Evolutionary conservation across 768 basidiomycete species (phyloP).

Genomic region (Phanerodontia chrysosporium): DNA sequence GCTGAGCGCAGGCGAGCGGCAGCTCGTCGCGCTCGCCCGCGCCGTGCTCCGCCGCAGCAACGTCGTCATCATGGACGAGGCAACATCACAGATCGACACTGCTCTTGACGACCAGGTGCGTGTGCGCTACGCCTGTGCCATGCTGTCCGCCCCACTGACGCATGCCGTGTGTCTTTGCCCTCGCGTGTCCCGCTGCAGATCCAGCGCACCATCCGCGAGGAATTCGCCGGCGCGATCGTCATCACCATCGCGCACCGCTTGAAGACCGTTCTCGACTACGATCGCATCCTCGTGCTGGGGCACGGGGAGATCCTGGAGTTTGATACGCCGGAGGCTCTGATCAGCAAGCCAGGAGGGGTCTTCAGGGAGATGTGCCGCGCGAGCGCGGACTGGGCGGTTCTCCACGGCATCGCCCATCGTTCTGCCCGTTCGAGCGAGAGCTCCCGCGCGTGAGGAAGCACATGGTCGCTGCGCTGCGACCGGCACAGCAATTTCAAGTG

Average conservation of each 20-base stretch:
- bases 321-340: constrained; percentile 57
- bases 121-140: neutral
- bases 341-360: constrained; percentile 47
- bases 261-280: constrained; percentile 74
- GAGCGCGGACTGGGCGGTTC: constrained; percentile 34
- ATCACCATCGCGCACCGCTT: constrained; percentile 83
- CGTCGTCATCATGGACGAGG: constrained; percentile 73
- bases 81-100: constrained; percentile 73
- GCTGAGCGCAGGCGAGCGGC: constrained; percentile 74
- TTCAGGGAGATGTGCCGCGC: constrained; percentile 69
- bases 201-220: constrained; percentile 69
- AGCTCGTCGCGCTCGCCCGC: constrained; percentile 67
- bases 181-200: constrained; percentile 37
- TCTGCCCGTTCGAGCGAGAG: neutral
- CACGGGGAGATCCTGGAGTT: constrained; percentile 73
- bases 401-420: constrained; percentile 6
- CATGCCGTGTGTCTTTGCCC: neutral
- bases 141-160: neutral
- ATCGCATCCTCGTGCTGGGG: constrained; percentile 69
- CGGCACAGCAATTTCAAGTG: neutral
- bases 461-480: neutral
- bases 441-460: neutral
- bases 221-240: constrained; percentile 66
- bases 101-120: constrained; percentile 62
- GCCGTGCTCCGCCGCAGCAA: constrained; percentile 61